Evolutionary conservation across 768 basidiomycete genomes (phyloP), one percentile per base, ranked within the genome.

Genomic region (Mycena olivaceomarginata): DNA sequence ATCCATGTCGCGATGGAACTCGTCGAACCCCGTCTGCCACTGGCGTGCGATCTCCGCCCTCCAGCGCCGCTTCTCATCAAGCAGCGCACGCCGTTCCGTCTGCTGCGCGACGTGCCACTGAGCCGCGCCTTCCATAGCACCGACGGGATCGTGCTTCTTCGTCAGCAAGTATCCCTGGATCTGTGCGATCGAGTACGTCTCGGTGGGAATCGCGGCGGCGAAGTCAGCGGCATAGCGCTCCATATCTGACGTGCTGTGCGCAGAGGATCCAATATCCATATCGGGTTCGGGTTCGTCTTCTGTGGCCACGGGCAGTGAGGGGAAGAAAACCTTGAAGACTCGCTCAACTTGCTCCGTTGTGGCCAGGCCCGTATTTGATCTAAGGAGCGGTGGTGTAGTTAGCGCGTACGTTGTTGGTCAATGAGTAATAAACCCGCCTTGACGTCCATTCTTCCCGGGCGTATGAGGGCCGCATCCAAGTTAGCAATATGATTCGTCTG

Each of bases 141-240:
- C 76, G 6, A 20, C 16, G 5, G 72, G 76, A 22, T 79, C 59
- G 12, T 43, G 56, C n/a, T 79, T 79, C 20, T 53, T 65, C 13
- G 20, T 74, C 12, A 89, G 77, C 60, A 88, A 73, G 73, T 84
- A 88, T 0, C 85, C 86, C 67, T 88, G 87, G 0, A 89, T 80
- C 45, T 86, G 84, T 3, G 88, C 86, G 11, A 85, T 81, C 48
- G 84, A 83, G 76, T 86, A 83, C 51, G 59, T 76, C 48, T 81
- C 67, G 41, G 80, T 78, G 1, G 87, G 86, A 11, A 88, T 53
- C 12, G 45, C 16, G 1, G 72, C 72, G 0, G 76, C 74, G 39
- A 79, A 79, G 0, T 71, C 59, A 0, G 63, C 4, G 5, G 78
- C 70, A 31, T 46, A 59, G 16, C 20, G 43, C 1, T 39, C 15